Evolutionary conservation across 805 yeast species (phyloP), one percentile per base, ranked within the genome.

Genomic region (Saturnispora silvae): DNA sequence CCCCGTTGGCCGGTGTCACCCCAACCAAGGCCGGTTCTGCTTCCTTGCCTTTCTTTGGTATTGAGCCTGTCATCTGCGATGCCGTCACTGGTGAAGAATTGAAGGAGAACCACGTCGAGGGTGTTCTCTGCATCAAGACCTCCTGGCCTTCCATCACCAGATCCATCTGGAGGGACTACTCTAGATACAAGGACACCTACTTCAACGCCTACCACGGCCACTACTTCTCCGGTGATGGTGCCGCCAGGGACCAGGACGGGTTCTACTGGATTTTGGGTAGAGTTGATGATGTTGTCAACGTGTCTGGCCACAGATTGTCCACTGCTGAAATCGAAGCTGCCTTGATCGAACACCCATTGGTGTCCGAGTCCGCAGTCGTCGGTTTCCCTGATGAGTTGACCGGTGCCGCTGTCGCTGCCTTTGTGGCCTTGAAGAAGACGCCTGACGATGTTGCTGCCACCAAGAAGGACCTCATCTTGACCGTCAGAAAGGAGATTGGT

Each of bases 91-190:
- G 92, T 43, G 66, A 68, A 45, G 92, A 81, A 57, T 59, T 81
- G 44, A 57, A 58, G 38, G 85, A 78, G 33, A 73, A 73, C 46
- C 79, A 73, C 48, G 84, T 76, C 27, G 94, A 81, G 63, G 94
- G 94, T 61, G 86, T 82, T 33, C 63, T 82, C 43, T 86, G 81
- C 26, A 59, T 82, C 44, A 74, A 71, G 54, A 63, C 68, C 38
- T 68, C 83, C 29, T 82, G 94, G 94, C 94, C 94, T 26, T 79
- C 89, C 3, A 76, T 82, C 70, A 82, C 92, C 16, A 73, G 94
- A 65, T 66, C 86, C 18, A 81, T 82, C 45, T 81, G 83, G 81
- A 71, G 70, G 44, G 81, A 82, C 61, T 81, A 81, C 60, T 67
- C 68, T 47, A 68, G 85, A 56, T 82, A 65, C 61, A 61, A 77